phyloP scores from a whole-genome alignment of 2,329 filamentous ascomycete genomes.

The Raffaelea deltoideospora region DNA sequence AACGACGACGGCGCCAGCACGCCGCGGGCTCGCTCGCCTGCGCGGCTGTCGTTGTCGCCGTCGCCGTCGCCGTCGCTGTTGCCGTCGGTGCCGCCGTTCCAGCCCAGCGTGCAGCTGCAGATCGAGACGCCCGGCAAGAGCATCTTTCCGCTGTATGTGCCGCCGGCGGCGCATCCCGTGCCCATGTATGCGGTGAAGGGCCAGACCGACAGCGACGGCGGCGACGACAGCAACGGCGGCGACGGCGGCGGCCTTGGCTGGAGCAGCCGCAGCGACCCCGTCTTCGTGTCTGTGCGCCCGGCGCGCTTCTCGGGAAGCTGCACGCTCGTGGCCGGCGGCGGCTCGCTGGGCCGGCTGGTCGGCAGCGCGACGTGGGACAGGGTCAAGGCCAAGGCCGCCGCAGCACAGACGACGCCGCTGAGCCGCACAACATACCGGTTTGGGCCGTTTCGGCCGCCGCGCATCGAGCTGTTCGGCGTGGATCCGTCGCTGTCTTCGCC shows the following conservation, averaged over 20 bases:
- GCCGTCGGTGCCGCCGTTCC: no score
- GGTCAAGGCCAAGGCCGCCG: background rate
- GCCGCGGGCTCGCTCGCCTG: conserved; percentile 3
- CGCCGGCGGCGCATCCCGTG: conserved; percentile 23
- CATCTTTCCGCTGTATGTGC: conserved; percentile 25
- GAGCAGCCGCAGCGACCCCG: conserved; percentile 2
- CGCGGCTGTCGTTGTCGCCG: background rate
- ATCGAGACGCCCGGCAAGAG: conserved; percentile 31
- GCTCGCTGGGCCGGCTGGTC: conserved; percentile 4
- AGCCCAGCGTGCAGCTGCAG: conserved; percentile 24
- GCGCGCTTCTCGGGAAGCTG: conserved; percentile 30
- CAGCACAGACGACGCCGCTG: conserved; percentile 8
- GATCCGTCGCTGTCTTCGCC: no score
- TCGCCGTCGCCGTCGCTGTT: no score
- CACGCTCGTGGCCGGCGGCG: conserved; percentile 28
- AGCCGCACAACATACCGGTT: conserved; percentile 40
- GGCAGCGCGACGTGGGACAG: no score
- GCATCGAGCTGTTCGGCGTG: conserved; percentile 19
- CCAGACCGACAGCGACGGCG: no score
- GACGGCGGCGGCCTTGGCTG: conserved; percentile 1
- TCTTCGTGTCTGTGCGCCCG: conserved; percentile 36
- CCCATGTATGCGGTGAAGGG: conserved; percentile 25
- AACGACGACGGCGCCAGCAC: conserved; percentile 8
- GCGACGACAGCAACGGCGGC: conserved; percentile 6
- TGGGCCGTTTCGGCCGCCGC: conserved; percentile 36